Evolutionary conservation across 139 green algal genomes (phyloP).

Genomic region (Chlorella vulgaris): DNA sequence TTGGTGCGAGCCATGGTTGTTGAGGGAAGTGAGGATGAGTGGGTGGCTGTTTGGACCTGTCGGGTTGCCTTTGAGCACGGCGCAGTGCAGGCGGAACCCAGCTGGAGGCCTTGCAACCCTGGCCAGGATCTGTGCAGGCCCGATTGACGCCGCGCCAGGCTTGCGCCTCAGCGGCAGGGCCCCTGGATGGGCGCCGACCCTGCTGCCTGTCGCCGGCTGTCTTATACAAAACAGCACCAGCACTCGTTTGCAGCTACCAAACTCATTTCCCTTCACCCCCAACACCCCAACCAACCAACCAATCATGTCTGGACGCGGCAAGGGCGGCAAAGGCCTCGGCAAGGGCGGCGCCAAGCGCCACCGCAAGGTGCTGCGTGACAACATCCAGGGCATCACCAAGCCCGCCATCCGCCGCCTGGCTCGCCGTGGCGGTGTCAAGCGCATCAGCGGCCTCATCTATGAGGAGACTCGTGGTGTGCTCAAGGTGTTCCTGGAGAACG

Average conservation of each 20-base stretch:
- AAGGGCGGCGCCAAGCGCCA: slow-evolving; percentile 92
- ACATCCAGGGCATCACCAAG: slow-evolving; percentile 78
- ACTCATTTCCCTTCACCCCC: too few species aligned
- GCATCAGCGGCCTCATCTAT: slow-evolving; percentile 88
- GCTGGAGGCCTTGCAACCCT: too few species aligned
- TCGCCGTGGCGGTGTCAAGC: slow-evolving; percentile 86
- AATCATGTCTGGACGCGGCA: slow-evolving; percentile 94
- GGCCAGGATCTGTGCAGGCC: too few species aligned
- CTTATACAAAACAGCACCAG: too few species aligned
- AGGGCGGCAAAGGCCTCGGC: slow-evolving; percentile 93
- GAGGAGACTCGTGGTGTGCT: slow-evolving; percentile 89
- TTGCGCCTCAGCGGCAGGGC: too few species aligned
- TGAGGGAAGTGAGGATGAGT: background rate
- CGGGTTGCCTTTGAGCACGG: background rate
- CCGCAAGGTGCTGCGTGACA: slow-evolving; percentile 86
- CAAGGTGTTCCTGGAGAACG: slow-evolving; percentile 94
- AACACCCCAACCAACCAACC: too few species aligned
- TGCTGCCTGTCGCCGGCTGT: too few species aligned
- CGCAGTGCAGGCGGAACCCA: background rate
- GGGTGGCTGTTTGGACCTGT: too few species aligned
- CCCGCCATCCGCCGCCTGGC: slow-evolving; percentile 83
- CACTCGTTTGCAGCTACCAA: too few species aligned
- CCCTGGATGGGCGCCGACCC: too few species aligned
- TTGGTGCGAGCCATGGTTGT: slow-evolving; percentile 97
- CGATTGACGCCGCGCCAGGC: too few species aligned